Evolutionary conservation across 257 asterid species (phyloP).

Genomic region (Solanum pimpinellifolium): DNA sequence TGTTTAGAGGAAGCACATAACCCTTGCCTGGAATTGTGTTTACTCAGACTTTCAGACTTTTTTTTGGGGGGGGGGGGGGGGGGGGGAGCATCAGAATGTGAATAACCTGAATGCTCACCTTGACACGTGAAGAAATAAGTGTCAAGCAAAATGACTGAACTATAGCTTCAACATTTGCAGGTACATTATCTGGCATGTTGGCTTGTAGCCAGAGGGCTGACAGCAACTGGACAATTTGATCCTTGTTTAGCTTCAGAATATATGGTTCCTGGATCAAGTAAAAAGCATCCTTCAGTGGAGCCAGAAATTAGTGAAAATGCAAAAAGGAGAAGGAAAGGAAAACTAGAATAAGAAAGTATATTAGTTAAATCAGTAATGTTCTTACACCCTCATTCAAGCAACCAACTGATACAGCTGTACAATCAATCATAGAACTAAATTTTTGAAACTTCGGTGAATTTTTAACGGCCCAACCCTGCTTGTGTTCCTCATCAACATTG

Average conservation of each 20-base stretch:
- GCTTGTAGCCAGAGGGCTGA: slow-evolving; percentile 85
- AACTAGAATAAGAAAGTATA: neutral
- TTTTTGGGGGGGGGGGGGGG: too few species aligned
- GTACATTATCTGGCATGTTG: slow-evolving; percentile 64
- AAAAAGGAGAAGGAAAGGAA: neutral
- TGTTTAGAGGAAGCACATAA: neutral
- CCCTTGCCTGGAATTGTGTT: neutral
- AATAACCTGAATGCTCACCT: slow-evolving; percentile 30
- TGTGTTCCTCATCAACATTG: slow-evolving; percentile 49
- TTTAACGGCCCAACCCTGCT: slow-evolving; percentile 52
- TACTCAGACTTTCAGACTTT: neutral
- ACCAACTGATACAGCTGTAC: slow-evolving; percentile 41
- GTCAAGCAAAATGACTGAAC: slow-evolving; percentile 88
- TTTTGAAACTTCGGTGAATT: slow-evolving; percentile 74
- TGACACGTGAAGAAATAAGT: slow-evolving; percentile 48
- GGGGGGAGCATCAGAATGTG: neutral
- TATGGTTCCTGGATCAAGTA: slow-evolving; percentile 52
- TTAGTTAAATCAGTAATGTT: neutral
- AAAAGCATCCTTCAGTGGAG: neutral
- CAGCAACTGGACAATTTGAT: slow-evolving; percentile 73
- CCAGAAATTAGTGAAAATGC: neutral
- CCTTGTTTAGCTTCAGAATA: slow-evolving; percentile 66
- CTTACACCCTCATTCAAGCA: slow-evolving; percentile 59
- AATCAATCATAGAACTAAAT: slow-evolving; percentile 60
- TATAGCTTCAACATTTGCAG: slow-evolving; percentile 83